Conservation (phyloP, 2,329 filamentous ascomycete species). For the Penicillium vulpinum region DNA sequence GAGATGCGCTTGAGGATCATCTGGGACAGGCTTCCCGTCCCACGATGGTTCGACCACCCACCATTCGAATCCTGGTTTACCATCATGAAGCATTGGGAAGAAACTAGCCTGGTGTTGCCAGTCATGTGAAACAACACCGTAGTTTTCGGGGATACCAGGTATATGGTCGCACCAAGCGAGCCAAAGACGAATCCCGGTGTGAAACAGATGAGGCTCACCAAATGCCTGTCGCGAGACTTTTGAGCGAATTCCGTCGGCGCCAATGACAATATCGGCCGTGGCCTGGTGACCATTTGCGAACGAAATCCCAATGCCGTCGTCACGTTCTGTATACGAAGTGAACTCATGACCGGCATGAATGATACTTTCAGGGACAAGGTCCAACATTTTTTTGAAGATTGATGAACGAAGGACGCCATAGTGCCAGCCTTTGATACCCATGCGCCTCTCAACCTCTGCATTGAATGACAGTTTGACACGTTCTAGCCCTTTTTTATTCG, state of each 20-base stretch:
- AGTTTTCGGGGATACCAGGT: constrained; percentile 9
- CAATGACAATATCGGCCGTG: constrained; percentile 18
- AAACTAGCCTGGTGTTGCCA: constrained; percentile 22
- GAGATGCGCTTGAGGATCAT: constrained; percentile 14
- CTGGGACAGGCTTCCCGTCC: constrained; percentile 19
- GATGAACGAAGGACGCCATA: constrained; percentile 24
- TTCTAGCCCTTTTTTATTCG: constrained; percentile 14
- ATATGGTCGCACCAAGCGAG: constrained; percentile 23
- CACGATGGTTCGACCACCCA: constrained; percentile 23
- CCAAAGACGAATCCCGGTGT: constrained; percentile 21
- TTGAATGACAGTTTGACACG: constrained; percentile 21
- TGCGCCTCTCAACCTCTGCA: constrained; percentile 5
- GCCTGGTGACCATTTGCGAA: constrained; percentile 6
- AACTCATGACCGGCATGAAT: constrained; percentile 16
- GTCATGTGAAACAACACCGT: constrained; percentile 19
- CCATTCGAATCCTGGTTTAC: constrained; percentile 23
- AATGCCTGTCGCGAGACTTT: constrained; percentile 19
- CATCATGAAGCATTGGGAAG: constrained; percentile 23
- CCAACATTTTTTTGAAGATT: constrained; percentile 20
- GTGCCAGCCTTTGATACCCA: constrained; percentile 22
- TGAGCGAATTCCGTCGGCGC: constrained; percentile 21
- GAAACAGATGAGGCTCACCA: constrained; percentile 19
- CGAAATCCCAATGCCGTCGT: constrained; percentile 2
- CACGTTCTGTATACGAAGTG: constrained; percentile 4
- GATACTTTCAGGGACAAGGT: constrained; percentile 17